Evolutionary conservation across 495 filamentous ascomycete genomes (phyloP), one percentile per base, ranked within the genome.

Genomic region (Neurospora hispaniola): DNA sequence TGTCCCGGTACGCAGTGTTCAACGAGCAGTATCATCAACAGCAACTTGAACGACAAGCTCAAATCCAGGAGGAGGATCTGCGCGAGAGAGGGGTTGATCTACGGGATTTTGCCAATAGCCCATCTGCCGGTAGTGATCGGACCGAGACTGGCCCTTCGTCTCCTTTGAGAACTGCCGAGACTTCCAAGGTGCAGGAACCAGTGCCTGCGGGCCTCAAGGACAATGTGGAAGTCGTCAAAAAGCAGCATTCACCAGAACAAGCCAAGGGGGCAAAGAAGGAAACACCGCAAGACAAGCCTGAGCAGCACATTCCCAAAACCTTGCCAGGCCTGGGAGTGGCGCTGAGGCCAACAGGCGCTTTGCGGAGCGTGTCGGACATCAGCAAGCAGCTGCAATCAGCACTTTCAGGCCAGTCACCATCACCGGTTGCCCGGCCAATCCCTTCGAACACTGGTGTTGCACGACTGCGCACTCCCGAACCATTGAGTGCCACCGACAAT

Each of bases 391-490:
- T 66, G 54, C 54, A 66, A 66, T 66, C 54, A 35, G 27, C 54
- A 4, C 2, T 66, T 38, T 38, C 27, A 72, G 72, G 79, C 72
- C 75, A 78, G 76, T 23, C 54, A 38, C 54, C 54, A 71, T 35
- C 82, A 77, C 40, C 77, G 77, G 72, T 84, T 76, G 76, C 81
- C 76, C n/a, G 73, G 74, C 70, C 84, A 78, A 78, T 78, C 39
- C 81, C 77, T 70, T 84, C 85, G 75, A 86, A 85, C 72, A 85
- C 83, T 77, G 80, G 84, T 80, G 74, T 91, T 82, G 74, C 85
- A 72, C 81, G 86, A 77, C 71, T 88, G 77, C 81, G 84, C 73
- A 89, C 89, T 42, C 89, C 89, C 2, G 88, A 90, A 66, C 85
- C 86, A 40, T 74, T 77, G 54, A 62, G 54, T 62, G 23, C 12